Base-by-base conservation (phyloP, 2,329 filamentous ascomycete species). In the Pseudopyrenochaeta lycopersici region DNA sequence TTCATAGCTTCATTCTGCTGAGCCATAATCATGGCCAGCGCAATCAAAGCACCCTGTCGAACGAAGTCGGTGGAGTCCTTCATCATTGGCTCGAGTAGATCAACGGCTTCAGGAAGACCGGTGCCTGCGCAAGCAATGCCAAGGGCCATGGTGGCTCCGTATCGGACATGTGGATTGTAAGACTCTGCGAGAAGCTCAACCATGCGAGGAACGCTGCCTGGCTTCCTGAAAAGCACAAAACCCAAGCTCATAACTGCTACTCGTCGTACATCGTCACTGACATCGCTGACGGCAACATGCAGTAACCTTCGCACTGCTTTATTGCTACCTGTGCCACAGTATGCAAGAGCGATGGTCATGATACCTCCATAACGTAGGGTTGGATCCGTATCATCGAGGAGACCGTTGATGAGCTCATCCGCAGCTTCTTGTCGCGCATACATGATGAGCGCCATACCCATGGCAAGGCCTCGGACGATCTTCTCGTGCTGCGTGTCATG, bases 1-100 rank as follows among this genome's bases (percentile, higher is more conserved):
- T 98, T 99, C 91, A 97, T 96, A 23, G 90, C 89, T 78, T 99
- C 95, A 70, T 98, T 99, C 76, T 98, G 95, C 79, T 99, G 95
- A n/a, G 97, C 91, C 84, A 99, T 89, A 68, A 99, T 97, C 95
- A 99, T 99, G 55, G 95, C 87, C 52, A 98, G 84, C 2, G 95
- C 87, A 67, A 99, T 98, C 60, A 98, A 82, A 35, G 95, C 94
- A 73, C 96, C 95, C 78, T 99, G 95, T 65, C 96, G 89, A 46
- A 99, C 95, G 74, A 99, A 99, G 80, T 99, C 95, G 53, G 93
- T 96, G 7, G 95, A 96, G 67, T 99, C 95, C 82, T 98, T 99
- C 82, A 97, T 93, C 95, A 99, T 99, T 15, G 95, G 95, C 81
- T 99, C 95, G 4, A 99, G 84, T 15, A 99, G 84, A 70, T 99